Percentiles rank a stretch among this genome's conserved stretches.
These are phyloP conservation scores for Xylaria palmicola DNA, from an alignment of 495 filamentous ascomycete species.

Conservation along the genomic window DNA sequence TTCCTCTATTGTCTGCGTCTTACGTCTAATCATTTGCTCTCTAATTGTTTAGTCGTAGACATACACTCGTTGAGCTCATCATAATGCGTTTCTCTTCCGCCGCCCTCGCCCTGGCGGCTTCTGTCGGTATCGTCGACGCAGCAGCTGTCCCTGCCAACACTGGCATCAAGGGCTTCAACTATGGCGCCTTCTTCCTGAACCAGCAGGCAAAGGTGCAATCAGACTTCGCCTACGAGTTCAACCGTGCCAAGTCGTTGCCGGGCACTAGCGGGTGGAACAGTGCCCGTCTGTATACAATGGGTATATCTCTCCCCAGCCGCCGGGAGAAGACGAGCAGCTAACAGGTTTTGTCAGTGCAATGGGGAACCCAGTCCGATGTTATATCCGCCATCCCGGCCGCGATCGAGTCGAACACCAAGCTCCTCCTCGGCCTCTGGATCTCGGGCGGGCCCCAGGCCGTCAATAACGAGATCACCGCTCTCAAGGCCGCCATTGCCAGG, in stretches of 20 bases:
- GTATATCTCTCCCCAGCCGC: slow-evolving; percentile 24
- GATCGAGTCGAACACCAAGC: slow-evolving; percentile 61
- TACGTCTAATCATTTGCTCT: background rate
- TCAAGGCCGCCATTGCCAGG: slow-evolving; percentile 56
- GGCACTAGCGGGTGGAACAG: slow-evolving; percentile 68
- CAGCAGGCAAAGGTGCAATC: slow-evolving; percentile 56
- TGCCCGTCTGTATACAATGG: slow-evolving; percentile 49
- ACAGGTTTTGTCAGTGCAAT: slow-evolving; percentile 25
- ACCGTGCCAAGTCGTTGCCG: slow-evolving; percentile 62
- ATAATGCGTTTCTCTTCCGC: slow-evolving; percentile 36
- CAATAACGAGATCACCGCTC: slow-evolving; percentile 62
- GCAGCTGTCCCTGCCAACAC: slow-evolving; percentile 36
- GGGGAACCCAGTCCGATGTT: slow-evolving; percentile 55
- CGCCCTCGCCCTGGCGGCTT: slow-evolving; percentile 35
- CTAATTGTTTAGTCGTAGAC: background rate
- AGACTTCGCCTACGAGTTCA: slow-evolving; percentile 67
- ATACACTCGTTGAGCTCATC: background rate
- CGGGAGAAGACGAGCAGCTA: background rate
- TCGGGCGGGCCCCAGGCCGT: slow-evolving; percentile 59
- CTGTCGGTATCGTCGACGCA: slow-evolving; percentile 24
- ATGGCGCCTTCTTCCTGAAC: slow-evolving; percentile 61
- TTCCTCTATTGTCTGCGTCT: background rate
- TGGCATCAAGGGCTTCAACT: slow-evolving; percentile 72
- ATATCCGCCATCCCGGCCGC: slow-evolving; percentile 69
- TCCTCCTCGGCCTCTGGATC: slow-evolving; percentile 72